A percentile compares a stretch with the other conserved stretches of the same genome.
Conservation (phyloP, 768 basidiomycete species). For the Amanita inopinata region DNA sequence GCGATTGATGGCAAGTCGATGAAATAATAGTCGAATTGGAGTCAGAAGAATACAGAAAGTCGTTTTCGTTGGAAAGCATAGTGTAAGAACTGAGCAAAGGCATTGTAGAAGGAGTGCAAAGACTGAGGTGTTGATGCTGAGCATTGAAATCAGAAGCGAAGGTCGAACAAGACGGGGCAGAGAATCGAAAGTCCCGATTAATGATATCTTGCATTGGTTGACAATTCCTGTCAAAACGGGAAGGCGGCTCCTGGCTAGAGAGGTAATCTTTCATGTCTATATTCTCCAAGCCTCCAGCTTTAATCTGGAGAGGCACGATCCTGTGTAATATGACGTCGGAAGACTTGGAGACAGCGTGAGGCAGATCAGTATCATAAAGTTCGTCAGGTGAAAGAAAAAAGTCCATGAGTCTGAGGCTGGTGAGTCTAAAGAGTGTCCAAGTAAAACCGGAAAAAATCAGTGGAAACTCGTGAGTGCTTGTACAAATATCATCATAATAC, state of each 20-base stretch:
- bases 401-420: constrained; percentile 3
- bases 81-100: constrained; percentile 4
- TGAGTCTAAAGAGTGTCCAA: constrained; percentile 2
- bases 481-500: neutral
- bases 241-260: neutral
- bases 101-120: constrained; percentile 2
- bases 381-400: constrained; percentile 1
- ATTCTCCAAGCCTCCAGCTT: neutral
- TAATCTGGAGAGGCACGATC: neutral
- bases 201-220: constrained; percentile 5
- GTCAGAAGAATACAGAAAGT: constrained; percentile 3
- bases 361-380: constrained; percentile 3
- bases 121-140: constrained; percentile 6
- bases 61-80: constrained; percentile 7
- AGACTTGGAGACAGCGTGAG: neutral
- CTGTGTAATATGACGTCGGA: neutral
- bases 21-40: neutral
- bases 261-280: neutral
- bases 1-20: neutral
- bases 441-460: neutral
- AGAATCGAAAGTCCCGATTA: neutral
- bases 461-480: neutral
- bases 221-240: neutral
- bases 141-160: constrained; percentile 3
- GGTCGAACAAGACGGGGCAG: neutral